Conservation (phyloP, 768 basidiomycete species). For the Suillus bovinus region DNA sequence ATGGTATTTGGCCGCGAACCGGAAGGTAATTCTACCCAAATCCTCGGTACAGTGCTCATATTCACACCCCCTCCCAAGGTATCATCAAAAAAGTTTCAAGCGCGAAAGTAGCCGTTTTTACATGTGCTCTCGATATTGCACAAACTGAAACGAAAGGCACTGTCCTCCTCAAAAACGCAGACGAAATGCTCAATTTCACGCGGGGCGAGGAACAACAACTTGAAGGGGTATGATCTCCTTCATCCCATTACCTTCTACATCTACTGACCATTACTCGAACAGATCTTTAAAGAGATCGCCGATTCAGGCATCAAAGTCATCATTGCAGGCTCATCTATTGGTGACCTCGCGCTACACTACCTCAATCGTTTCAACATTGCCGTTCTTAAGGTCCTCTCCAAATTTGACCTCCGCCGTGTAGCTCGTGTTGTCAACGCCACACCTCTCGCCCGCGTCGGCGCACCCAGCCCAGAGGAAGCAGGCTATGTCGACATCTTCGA, state of each 20-base stretch:
- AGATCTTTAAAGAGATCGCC: slow-evolving; percentile 98
- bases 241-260: background rate
- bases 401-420: slow-evolving; percentile 93
- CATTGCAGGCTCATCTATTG: slow-evolving; percentile 89
- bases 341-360: slow-evolving; percentile 96
- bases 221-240: slow-evolving; percentile 61
- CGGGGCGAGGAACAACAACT: slow-evolving; percentile 95
- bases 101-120: slow-evolving; percentile 96
- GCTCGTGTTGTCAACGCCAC: slow-evolving; percentile 97
- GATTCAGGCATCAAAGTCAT: slow-evolving; percentile 94
- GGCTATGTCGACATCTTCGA: slow-evolving; percentile 94
- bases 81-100: slow-evolving; percentile 78
- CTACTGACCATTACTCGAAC: slow-evolving; percentile 6
- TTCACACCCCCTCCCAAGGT: slow-evolving; percentile 43
- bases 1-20: slow-evolving; percentile 99
- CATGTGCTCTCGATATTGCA: slow-evolving; percentile 86
- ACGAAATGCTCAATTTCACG: slow-evolving; percentile 97
- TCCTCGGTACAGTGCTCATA: background rate
- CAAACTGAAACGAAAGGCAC: slow-evolving; percentile 99
- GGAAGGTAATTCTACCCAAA: slow-evolving; percentile 58
- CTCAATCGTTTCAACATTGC: slow-evolving; percentile 92
- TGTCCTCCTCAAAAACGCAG: slow-evolving; percentile 90
- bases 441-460: slow-evolving; percentile 93
- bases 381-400: slow-evolving; percentile 95
- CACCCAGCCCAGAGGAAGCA: slow-evolving; percentile 95